phyloP scores from a whole-genome alignment of 257 asterid species.

The Solanum lignicaule region DNA sequence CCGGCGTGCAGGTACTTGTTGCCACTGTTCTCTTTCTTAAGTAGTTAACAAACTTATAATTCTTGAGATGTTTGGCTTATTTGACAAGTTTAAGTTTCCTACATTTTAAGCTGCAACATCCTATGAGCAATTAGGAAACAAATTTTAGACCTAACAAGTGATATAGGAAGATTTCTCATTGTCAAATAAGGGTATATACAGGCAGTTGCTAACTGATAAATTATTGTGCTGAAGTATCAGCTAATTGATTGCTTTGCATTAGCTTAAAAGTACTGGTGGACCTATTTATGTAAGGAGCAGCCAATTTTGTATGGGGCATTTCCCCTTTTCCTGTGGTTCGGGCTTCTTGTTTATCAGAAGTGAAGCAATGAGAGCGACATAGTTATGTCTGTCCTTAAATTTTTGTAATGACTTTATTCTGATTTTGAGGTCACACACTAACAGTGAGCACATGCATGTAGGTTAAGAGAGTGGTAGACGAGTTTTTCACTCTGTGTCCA shows the following conservation, averaged over 20 bases:
- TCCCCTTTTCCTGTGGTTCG: not conserved
- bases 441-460: constrained; percentile 6
- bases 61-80: not conserved
- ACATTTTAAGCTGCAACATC: not conserved
- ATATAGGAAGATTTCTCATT: not conserved
- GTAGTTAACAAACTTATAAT: not conserved
- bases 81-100: not conserved
- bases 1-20: constrained; percentile 58
- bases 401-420: not conserved
- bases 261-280: not conserved
- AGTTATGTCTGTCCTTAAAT: not conserved
- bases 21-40: not conserved
- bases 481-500: constrained; percentile 61
- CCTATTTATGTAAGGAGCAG: not conserved
- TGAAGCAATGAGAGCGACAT: not conserved
- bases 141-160: not conserved
- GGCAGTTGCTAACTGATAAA: not conserved
- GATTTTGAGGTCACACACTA: not conserved
- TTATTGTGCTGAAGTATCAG: not conserved
- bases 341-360: not conserved
- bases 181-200: not conserved
- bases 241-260: not conserved
- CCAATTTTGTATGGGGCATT: not conserved
- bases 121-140: not conserved
- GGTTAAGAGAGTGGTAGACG: constrained; percentile 39